Evolutionary conservation across 1,139 yeast species (phyloP), one percentile per base, ranked within the genome.

Genomic region (Ogataea hybrid): DNA sequence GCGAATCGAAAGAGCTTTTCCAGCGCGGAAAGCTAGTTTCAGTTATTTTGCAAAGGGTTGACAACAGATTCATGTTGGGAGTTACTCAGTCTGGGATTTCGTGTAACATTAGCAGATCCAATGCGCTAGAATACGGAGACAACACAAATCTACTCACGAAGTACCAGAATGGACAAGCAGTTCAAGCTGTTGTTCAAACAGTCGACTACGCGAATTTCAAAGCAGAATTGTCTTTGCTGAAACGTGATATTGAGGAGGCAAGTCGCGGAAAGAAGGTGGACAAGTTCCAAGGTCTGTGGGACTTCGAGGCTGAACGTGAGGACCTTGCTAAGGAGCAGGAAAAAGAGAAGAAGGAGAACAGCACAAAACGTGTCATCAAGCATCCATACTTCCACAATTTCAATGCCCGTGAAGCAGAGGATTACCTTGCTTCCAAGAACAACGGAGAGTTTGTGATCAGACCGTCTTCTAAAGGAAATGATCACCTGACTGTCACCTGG

Each of bases 361-460:
- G 81, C 52, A 79, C 79, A 50, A 69, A 84, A 57, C 75, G 96
- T 60, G 84, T 87, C 51, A 78, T 92, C 54, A 94, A 89, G 61
- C 99, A 92, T 69, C 96, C 97, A 33, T 77, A 85, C 59, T 92
- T 87, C 74, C 85, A 80, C 53, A 84, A 86, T 49, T 84, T 90
- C 69, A 85, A 80, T 56, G 78, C 84, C 48, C 75, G 74, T 48
- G 97, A 92, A 67, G 97, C 99, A 0, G 97, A 92, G 64, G 95
- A 87, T 56, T 90, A 75, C 56, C 73, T 92, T 58, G 96, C 97
- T 10, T 86, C 96, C 12, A 78, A 85, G 62, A 79, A 82, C 35
- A 83, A 90, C 47, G 99, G 99, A 38, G 96, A 88, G 56, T 79
- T 89, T 67, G 95, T 94, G 25, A 87, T 92, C 44, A 79, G 99